Conservation (phyloP, 148 eudicot species). For the Drosera capensis region DNA sequence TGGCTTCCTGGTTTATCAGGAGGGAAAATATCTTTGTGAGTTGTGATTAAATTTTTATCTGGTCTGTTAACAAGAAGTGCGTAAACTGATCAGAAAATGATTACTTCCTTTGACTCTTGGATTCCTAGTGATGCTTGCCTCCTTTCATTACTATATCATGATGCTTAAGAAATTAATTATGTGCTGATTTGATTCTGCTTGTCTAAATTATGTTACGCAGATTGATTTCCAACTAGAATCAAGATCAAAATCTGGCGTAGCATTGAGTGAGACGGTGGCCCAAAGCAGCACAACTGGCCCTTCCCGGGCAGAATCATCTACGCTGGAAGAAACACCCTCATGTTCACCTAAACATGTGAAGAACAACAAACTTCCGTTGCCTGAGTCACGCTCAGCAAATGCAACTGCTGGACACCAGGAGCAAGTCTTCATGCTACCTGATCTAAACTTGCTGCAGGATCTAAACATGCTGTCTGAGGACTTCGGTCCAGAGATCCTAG, state of each 20-base stretch:
- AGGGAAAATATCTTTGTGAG: no score
- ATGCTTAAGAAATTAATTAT: neutral
- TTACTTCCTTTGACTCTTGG: no score
- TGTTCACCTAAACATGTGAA: neutral
- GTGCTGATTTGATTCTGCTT: neutral
- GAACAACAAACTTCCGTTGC: neutral
- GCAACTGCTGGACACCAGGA: neutral
- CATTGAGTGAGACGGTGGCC: neutral
- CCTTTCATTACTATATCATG: no score
- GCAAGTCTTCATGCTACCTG: slow-evolving; percentile 3
- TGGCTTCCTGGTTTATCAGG: no score
- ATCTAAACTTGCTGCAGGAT: neutral
- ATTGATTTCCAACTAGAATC: neutral
- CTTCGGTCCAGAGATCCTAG: no score
- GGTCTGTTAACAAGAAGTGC: no score
- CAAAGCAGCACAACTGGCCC: neutral
- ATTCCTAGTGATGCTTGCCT: no score
- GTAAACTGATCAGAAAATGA: no score
- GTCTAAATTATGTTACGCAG: neutral
- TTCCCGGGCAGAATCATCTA: slow-evolving; percentile 1
- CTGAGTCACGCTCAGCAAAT: neutral
- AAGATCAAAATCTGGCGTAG: neutral
- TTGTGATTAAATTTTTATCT: no score
- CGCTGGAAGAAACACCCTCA: neutral
- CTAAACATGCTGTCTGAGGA: no score